Conservation (phyloP, 164 flowering plant genomes). For the Vitis amurensis region DNA sequence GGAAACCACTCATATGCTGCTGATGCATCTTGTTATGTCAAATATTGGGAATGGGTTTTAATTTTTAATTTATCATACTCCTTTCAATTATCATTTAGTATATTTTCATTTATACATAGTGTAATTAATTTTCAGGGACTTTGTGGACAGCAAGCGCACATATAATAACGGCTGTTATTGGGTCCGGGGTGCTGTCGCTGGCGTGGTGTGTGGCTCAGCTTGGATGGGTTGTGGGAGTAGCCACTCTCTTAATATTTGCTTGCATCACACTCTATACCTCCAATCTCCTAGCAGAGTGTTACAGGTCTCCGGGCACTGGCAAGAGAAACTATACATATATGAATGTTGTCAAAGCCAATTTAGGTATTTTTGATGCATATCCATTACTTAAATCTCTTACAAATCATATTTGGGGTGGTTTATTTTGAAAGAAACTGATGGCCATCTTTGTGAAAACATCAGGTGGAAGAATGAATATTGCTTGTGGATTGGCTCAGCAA, state of each 20-base stretch:
- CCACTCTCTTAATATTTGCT: constrained; percentile 1
- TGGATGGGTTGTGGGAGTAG: constrained; percentile 11
- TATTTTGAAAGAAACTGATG: not conserved
- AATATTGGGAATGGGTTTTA: too few relatives aligned
- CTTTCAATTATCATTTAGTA: too few relatives aligned
- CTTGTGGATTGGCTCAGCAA: constrained; percentile 19
- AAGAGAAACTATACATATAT: constrained; percentile 7
- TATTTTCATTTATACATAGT: too few relatives aligned
- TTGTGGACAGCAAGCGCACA: constrained; percentile 12
- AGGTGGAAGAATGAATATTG: constrained; percentile 8
- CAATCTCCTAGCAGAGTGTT: constrained; percentile 5
- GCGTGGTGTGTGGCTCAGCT: constrained; percentile 18
- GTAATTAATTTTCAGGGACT: constrained; percentile 3
- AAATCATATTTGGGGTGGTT: too few relatives aligned
- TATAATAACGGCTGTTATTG: constrained; percentile 17
- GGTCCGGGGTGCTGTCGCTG: constrained; percentile 15
- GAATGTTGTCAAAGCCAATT: constrained; percentile 5
- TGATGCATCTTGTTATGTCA: too few relatives aligned
- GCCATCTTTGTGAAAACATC: too few relatives aligned
- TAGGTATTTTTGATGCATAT: not conserved
- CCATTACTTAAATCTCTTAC: too few relatives aligned
- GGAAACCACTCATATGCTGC: too few relatives aligned
- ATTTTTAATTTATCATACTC: too few relatives aligned
- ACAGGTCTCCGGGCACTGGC: constrained; percentile 8
- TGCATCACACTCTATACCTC: constrained; percentile 5